phyloP scores from a whole-genome alignment of 2,329 filamentous ascomycete species.

The Zasmidium cellare region DNA sequence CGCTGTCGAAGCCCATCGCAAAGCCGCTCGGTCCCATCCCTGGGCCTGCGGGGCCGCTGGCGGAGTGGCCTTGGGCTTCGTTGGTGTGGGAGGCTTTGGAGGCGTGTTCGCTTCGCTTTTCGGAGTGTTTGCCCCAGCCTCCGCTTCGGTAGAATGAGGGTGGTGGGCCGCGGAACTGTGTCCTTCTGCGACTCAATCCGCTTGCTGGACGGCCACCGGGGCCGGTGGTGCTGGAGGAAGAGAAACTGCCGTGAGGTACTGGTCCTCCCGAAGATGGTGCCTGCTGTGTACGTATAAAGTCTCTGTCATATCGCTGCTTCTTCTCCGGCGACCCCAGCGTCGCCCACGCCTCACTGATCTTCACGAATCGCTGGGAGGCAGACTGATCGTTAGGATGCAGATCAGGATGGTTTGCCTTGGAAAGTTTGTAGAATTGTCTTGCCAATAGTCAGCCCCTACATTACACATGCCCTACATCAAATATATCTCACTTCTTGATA shows the following conservation, averaged over 20 bases:
- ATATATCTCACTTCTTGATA: constrained; percentile 69
- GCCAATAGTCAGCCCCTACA: background rate
- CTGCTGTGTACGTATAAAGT: constrained; percentile 49
- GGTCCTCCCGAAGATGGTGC: constrained; percentile 39
- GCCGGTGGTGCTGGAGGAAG: constrained; percentile 52
- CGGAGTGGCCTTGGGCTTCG: constrained; percentile 26
- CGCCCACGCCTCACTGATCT: constrained; percentile 41
- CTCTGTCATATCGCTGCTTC: constrained; percentile 78
- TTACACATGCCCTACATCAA: background rate
- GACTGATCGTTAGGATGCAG: constrained; percentile 74
- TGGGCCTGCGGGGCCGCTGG: constrained; percentile 16
- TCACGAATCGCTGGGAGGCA: constrained; percentile 66
- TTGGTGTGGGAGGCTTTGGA: constrained; percentile 30
- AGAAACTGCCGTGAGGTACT: constrained; percentile 58
- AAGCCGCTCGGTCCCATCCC: constrained; percentile 52
- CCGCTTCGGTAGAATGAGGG: constrained; percentile 84
- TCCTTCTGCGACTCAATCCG: constrained; percentile 74
- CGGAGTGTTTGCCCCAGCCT: constrained; percentile 68
- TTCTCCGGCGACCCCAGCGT: constrained; percentile 59
- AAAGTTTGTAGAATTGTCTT: constrained; percentile 79
- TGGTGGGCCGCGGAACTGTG: constrained; percentile 79
- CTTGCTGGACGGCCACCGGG: constrained; percentile 74
- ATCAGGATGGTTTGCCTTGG: constrained; percentile 90
- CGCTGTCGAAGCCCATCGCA: constrained; percentile 55
- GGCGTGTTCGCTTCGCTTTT: constrained; percentile 56